Base-by-base conservation (phyloP, 257 asterid genomes). In the Linderniella brevidens region DNA sequence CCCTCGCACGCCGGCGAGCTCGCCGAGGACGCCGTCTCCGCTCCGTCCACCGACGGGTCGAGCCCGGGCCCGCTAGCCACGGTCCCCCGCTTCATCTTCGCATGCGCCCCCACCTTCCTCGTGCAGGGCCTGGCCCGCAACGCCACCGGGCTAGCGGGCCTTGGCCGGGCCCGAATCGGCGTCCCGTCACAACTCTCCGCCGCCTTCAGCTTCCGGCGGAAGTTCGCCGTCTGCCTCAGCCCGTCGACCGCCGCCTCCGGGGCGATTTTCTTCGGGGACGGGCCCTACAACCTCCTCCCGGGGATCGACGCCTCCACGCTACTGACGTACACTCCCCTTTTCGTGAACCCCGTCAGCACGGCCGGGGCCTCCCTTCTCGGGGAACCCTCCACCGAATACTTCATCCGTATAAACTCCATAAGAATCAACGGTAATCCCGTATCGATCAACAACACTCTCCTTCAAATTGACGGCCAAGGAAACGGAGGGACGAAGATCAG, bases 401-500 rank as follows among this genome's bases (percentile, higher is more conserved):
- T 79, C 63, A 65, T 83, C 60, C 65, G 68, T 9, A 61, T 77
- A 8, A 66, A 58, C 50, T 37, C 78, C 1, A 62, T 83, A 46
- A 41, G 35, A 15, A 29, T 79, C 47, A 61, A 76, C 58, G 51
- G 48, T 37, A 46, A n/a, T n/a, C 50, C 56, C 0, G 61, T 79
- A 17, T 3, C 74, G 0, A 40, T 79, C 20, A 77, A 79, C 54
- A 40, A 52, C 8, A 61, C 75, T 0, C 65, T 77, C 9, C 49
- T 79, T 0, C 47, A 55, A 2, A 67, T 82, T 49, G 71, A 77
- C 45, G 35, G 54, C 15, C 51, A 74, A 1, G 85, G 92, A 4
- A 55, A 65, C 39, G 90, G 90, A 1, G 81, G 86, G 0, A 77
- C 86, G 0, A 83, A 76, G 15, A 76, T 83, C 58, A 79, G 88